Base-by-base conservation (phyloP, 495 filamentous ascomycete genomes). In the Penicillium tannophilum region DNA sequence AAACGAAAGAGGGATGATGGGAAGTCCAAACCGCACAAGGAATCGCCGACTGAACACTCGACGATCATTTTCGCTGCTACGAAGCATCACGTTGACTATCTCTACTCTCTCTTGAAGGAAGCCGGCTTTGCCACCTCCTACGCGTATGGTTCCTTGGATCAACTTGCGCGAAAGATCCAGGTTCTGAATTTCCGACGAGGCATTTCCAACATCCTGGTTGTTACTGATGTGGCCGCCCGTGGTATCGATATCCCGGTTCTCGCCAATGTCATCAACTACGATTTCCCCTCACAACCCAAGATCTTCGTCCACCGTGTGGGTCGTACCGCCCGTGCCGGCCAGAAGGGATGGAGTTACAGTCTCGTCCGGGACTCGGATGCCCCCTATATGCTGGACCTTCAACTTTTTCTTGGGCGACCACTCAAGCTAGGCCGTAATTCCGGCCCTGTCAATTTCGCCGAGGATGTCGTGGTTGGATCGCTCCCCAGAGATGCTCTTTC, bases 201-300 rank as follows among this genome's bases (percentile, higher is more conserved):
- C 20, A 77, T 87, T 50, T 89, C 94, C 0, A 90, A 94, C 63
- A 92, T 98, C 46, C 75, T 98, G 1, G 91, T 98, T n/a, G 93
- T 97, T 33, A 99, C 94, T 6, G 94, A 99, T 72, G 92, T 99
- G 33, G 94, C 95, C 12, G 94, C 94, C 11, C 82, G 94, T 78
- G 94, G 94, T 82, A 95, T 99, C 59, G 94, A 99, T 86, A 96
- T 98, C 60, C 94, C 94, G 0, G 80, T 96, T 33, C 85, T 99
- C 11, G 92, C 91, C 42, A 97, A 99, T 68, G 94, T 98, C 52
- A 94, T 99, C 76, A 98, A 99, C 78, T 99, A 95, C 78, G 92
- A 98, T 61, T 98, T 99, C 66, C 94, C 94, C 4, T 88, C 93
- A 6, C 93, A 98, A 64, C 92, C 94, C 24, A 99, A 99, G 72